Percentiles rank a stretch among this genome's conserved stretches.
Evolutionary conservation across 805 yeast genomes (phyloP).

Genomic region (Candida dajiaensis): DNA sequence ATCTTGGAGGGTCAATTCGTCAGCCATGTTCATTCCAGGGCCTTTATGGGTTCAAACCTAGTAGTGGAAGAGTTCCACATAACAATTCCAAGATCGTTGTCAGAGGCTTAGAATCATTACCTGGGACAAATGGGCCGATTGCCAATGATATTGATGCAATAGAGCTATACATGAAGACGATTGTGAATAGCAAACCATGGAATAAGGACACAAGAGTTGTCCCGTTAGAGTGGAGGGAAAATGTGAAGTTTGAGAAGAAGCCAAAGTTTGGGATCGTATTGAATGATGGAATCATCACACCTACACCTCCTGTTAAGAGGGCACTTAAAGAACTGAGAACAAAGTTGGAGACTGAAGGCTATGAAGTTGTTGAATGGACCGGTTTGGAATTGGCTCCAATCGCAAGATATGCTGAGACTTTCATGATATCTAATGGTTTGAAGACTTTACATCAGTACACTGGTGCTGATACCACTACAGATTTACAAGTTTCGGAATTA

Average conservation of each 20-base stretch:
- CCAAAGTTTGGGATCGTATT: constrained; percentile 31
- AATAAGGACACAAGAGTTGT: constrained; percentile 31
- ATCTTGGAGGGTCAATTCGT: constrained; percentile 45
- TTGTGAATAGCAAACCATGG: constrained; percentile 33
- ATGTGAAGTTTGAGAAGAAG: constrained; percentile 23
- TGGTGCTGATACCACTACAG: constrained; percentile 33
- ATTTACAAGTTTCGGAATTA: constrained; percentile 31
- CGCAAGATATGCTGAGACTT: constrained; percentile 18
- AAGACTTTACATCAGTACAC: constrained; percentile 1
- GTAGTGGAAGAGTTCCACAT: constrained; percentile 36
- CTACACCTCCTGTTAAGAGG: constrained; percentile 53
- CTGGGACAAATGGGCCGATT: constrained; percentile 41
- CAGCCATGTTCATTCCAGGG: constrained; percentile 39
- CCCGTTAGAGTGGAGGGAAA: constrained; percentile 32
- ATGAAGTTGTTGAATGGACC: constrained; percentile 37
- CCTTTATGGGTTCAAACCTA: constrained; percentile 36
- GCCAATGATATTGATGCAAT: constrained; percentile 30
- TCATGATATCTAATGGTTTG: constrained; percentile 25
- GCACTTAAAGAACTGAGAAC: constrained; percentile 30
- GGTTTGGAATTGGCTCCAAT: constrained; percentile 20
- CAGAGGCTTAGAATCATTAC: constrained; percentile 34
- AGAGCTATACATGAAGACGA: constrained; percentile 23
- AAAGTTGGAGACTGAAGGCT: constrained; percentile 29
- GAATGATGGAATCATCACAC: constrained; percentile 38
- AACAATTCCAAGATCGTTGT: constrained; percentile 27